A percentile compares a stretch with the other conserved stretches of the same genome.
Conservation (phyloP, 1,139 yeast species). For the Magnusiomyces sp. region DNA sequence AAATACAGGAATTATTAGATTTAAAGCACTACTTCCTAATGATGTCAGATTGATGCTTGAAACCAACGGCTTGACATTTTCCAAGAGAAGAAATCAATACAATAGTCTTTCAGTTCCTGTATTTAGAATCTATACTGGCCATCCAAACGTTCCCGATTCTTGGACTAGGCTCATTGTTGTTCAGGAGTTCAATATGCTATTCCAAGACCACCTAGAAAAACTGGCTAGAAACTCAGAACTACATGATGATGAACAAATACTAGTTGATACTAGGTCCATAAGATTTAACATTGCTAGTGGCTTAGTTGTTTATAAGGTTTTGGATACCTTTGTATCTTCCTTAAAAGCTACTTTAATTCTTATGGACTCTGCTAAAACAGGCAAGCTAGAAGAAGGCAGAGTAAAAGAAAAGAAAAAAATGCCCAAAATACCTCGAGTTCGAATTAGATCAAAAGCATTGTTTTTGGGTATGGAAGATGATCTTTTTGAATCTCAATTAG, state of each 20-base stretch:
- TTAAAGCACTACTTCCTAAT: conserved; percentile 44
- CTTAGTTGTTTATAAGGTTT: conserved; percentile 53
- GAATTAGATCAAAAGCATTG: conserved; percentile 42
- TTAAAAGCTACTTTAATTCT: conserved; percentile 43
- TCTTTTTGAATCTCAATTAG: conserved; percentile 74
- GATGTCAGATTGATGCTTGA: conserved; percentile 47
- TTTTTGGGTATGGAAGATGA: conserved; percentile 62
- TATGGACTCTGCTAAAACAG: conserved; percentile 43
- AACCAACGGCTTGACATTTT: conserved; percentile 34
- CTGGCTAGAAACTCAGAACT: conserved; percentile 7
- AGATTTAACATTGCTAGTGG: conserved; percentile 48
- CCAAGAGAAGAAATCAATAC: conserved; percentile 28
- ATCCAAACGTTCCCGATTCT: conserved; percentile 43
- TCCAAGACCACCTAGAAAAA: conserved; percentile 14
- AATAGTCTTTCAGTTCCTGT: conserved; percentile 33
- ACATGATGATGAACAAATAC: conserved; percentile 18
- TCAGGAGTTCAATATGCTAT: conserved; percentile 23
- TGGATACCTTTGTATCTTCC: conserved; percentile 57
- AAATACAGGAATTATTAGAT: conserved; percentile 35
- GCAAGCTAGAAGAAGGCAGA: conserved; percentile 37
- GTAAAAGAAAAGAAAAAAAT: conserved; percentile 27
- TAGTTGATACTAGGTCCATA: conserved; percentile 28
- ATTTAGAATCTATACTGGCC: conserved; percentile 44
- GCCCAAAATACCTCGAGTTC: conserved; percentile 44
- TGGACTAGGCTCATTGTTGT: conserved; percentile 35